These are phyloP conservation scores for Tylopilus vinaceipallidus DNA, from an alignment of 768 basidiomycete genomes.

Conservation along the genomic window DNA sequence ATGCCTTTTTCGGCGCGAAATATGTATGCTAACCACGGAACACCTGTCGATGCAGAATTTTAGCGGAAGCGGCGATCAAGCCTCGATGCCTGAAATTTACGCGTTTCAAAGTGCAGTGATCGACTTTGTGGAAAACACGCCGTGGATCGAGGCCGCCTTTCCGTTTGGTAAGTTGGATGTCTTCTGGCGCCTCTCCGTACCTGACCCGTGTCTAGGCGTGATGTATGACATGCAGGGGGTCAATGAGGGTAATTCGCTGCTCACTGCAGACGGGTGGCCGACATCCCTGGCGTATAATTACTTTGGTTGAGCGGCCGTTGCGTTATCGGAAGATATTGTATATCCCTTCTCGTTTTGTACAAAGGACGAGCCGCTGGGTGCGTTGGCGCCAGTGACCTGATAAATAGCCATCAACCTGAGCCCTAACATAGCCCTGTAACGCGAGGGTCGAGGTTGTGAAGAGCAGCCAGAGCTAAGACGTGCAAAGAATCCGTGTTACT, in stretches of 20 bases:
- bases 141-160: conserved; percentile 42
- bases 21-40: not conserved
- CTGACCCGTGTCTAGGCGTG: conserved; percentile 37
- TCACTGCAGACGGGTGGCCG: conserved; percentile 44
- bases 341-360: conserved; percentile 13
- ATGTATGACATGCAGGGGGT: conserved; percentile 59
- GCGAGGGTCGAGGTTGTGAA: no score
- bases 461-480: no score
- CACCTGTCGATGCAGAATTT: conserved; percentile 45
- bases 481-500: no score
- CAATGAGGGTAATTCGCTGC: conserved; percentile 51
- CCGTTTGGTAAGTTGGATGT: conserved; percentile 57
- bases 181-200: not conserved
- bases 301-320: conserved; percentile 34
- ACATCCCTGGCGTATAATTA: conserved; percentile 55
- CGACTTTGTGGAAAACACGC: conserved; percentile 44
- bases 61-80: conserved; percentile 41
- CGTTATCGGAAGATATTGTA: not conserved
- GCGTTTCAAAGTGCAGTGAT: conserved; percentile 47
- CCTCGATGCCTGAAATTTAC: conserved; percentile 39
- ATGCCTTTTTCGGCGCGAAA: not conserved
- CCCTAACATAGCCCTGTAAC: no score
- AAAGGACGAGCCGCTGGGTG: no score
- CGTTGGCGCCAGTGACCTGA: no score
- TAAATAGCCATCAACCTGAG: no score